Evolutionary conservation across 352 stramenopile species (phyloP), one percentile per base, ranked within the genome.

Genomic region (Phytophthora crassamura): DNA sequence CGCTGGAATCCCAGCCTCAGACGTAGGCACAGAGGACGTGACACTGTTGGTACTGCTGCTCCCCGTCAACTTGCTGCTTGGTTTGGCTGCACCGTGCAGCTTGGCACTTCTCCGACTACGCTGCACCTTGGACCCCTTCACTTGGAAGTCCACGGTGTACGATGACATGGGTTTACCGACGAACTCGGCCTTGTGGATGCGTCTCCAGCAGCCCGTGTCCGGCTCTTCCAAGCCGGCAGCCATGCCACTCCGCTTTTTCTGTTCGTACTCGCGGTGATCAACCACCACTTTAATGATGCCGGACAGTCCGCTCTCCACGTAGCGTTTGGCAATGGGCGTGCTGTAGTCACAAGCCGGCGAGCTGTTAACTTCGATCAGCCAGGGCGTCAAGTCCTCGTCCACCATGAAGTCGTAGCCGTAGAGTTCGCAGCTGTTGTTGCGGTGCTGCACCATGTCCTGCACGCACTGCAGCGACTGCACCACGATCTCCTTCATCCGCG

Each of bases 321-420:
- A 98, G 9, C 78, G 56, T 65, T 97, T 80, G 7, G 94, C 95
- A 4, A 95, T 93, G 4, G 89, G 74, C 34, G 94, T 98, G 69
- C 84, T 97, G 68, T 98, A 98, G 74, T 98, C 92, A 61, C 94
- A 98, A 11, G 93, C 94, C 1, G 94, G 93, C 20, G 87, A 97
- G 67, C 80, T 96, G 71, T 98, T 98, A 34, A 98, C 91, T 55
- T 97, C 92, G 52, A 98, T 98, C 25, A 98, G 82, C 91, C 89
- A 98, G 48, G 89, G 84, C 38, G 74, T 80, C 32, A 95, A 67
- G 9, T 82, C 65, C 15, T 93, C 78, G 72, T 98, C 91, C 36
- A 98, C 48, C 94, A 98, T 98, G 42, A 98, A 98, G 61, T 98
- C 94, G 72, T 96, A 98, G 12, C 93, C 93, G 55, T 96, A 98